Evolutionary conservation across 2,329 filamentous ascomycete species (phyloP).

Genomic region (Meredithiella fracta): DNA sequence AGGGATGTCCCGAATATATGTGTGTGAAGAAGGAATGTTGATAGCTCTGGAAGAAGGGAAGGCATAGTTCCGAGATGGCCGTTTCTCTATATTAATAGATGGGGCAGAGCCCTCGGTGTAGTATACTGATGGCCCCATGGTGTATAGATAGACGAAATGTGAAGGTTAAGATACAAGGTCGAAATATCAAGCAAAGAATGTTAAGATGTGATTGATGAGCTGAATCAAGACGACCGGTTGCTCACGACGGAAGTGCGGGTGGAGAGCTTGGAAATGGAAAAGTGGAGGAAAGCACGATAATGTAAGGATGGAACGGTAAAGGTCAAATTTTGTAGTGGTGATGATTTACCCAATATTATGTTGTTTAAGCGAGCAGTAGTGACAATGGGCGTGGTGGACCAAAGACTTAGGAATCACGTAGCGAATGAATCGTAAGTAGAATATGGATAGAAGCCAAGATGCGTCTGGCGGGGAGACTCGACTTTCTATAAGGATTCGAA

Average conservation of each 20-base stretch:
- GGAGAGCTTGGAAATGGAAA: not conserved
- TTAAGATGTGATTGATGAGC: not conserved
- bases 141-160: not conserved
- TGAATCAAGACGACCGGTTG: not conserved
- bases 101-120: slow-evolving; percentile 13
- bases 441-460: not conserved
- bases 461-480: not conserved
- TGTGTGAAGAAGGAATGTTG: slow-evolving; percentile 14
- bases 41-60: slow-evolving; percentile 13
- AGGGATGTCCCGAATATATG: slow-evolving; percentile 8
- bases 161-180: not conserved
- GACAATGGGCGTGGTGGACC: not conserved
- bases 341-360: not conserved
- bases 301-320: not conserved
- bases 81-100: slow-evolving; percentile 14
- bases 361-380: not conserved
- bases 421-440: not conserved
- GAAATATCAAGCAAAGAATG: not conserved
- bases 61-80: slow-evolving; percentile 3
- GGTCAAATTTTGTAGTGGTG: not conserved
- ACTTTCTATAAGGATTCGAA: not conserved
- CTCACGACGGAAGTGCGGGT: not conserved
- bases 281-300: not conserved
- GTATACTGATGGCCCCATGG: slow-evolving; percentile 12
- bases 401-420: not conserved